phyloP scores from a whole-genome alignment of 2,329 filamentous ascomycete species.

The Exophiala alcalophila region DNA sequence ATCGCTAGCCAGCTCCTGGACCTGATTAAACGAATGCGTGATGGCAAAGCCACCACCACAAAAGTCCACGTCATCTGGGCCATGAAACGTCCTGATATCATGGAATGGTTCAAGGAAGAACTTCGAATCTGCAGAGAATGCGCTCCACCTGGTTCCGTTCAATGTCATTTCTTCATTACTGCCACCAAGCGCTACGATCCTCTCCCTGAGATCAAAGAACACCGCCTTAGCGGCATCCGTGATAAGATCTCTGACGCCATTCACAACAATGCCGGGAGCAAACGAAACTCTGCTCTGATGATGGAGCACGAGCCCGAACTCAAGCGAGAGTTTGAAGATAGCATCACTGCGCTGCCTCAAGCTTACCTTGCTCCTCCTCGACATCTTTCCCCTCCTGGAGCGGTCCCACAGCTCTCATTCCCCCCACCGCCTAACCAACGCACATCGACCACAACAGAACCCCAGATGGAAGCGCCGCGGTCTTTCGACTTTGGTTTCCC shows the following conservation, averaged over 20 bases:
- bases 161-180: conserved; percentile 93
- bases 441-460: conserved; percentile 21
- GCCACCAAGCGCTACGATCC: conserved; percentile 59
- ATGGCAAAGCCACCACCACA: conserved; percentile 88
- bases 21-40: conserved; percentile 93
- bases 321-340: conserved; percentile 68
- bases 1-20: conserved; percentile 87
- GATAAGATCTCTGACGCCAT: conserved; percentile 86
- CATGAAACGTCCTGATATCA: conserved; percentile 81
- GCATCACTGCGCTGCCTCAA: conserved; percentile 74
- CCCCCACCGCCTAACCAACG: conserved; percentile 21
- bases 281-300: conserved; percentile 75
- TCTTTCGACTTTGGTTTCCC: conserved; percentile 79
- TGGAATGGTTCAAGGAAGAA: conserved; percentile 98
- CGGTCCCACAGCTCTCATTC: conserved; percentile 15
- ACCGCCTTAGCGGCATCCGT: conserved; percentile 60
- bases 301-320: conserved; percentile 77
- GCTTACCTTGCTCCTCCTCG: conserved; percentile 33
- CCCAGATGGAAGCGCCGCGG: conserved; percentile 31
- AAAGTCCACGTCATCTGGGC: conserved; percentile 93
- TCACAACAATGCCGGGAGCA: conserved; percentile 66
- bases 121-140: conserved; percentile 85
- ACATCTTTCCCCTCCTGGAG: conserved; percentile 15
- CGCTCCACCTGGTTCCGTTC: conserved; percentile 81
- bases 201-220: conserved; percentile 42